These are phyloP conservation scores for Tinospora cordifolia DNA, from an alignment of 164 flowering plant genomes.

Conservation along the genomic window DNA sequence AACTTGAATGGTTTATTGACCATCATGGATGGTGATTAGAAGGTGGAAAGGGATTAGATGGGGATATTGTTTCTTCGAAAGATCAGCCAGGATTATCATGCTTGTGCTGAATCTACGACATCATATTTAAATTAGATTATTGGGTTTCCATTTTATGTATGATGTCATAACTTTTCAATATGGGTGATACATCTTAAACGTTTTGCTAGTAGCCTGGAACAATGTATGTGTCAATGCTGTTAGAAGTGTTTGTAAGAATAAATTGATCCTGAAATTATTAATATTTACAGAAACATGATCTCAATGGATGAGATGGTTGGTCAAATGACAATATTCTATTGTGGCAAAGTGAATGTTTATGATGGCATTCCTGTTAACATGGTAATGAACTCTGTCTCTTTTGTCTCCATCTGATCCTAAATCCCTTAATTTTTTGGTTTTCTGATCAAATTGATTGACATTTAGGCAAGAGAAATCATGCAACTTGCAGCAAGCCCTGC, in stretches of 20 bases:
- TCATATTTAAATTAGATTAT: too few species aligned
- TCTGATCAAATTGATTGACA: constrained; percentile 19
- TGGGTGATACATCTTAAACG: background rate
- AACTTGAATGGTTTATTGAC: too few species aligned
- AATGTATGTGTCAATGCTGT: background rate
- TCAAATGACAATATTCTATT: constrained; percentile 78
- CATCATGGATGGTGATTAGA: too few species aligned
- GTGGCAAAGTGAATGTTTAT: constrained; percentile 79
- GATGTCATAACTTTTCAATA: background rate
- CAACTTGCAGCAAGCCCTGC: constrained; percentile 59
- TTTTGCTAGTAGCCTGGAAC: background rate
- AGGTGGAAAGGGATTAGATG: too few species aligned
- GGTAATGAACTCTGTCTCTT: constrained; percentile 35
- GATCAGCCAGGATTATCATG: too few species aligned
- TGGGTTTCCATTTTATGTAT: background rate
- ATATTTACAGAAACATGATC: constrained; percentile 29
- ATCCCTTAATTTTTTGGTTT: constrained; percentile 11
- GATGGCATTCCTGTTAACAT: constrained; percentile 58
- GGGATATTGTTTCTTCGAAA: too few species aligned
- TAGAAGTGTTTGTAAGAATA: background rate
- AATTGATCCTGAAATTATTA: background rate
- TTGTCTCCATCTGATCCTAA: constrained; percentile 13
- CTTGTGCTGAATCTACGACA: too few species aligned
- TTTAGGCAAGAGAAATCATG: constrained; percentile 64
- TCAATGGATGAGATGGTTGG: constrained; percentile 23